phyloP scores from a whole-genome alignment of 1,284 basidiomycete species.

The Blastosporella zonata region DNA sequence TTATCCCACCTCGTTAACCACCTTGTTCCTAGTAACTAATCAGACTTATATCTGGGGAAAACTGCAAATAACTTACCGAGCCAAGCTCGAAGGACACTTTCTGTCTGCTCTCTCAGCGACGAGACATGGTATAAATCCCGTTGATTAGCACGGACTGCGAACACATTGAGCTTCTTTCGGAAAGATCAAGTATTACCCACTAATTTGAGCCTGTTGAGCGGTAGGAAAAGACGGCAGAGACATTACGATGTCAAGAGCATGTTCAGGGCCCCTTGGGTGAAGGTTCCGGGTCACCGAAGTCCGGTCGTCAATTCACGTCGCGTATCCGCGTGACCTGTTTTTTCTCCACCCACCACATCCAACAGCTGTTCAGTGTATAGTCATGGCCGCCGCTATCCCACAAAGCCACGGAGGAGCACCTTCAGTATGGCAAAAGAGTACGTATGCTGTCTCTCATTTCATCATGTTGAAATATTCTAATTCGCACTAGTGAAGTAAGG shows the following conservation, averaged over 20 bases:
- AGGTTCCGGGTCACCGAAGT: too few relatives aligned
- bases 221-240: constrained; percentile 52
- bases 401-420: constrained; percentile 49
- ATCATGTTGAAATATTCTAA: constrained; percentile 2
- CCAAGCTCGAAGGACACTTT: constrained; percentile 73
- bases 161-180: constrained; percentile 13
- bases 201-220: constrained; percentile 84
- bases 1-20: constrained; percentile 83
- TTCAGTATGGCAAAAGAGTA: constrained; percentile 75
- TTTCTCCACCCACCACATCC: constrained; percentile 1
- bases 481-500: constrained; percentile 48
- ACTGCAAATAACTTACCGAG: constrained; percentile 49
- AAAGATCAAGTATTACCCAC: constrained; percentile 43
- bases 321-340: constrained; percentile 18
- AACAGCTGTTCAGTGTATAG: background rate
- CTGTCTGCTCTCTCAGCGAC: constrained; percentile 72
- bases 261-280: background rate
- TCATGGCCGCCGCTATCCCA: constrained; percentile 40
- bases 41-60: constrained; percentile 1
- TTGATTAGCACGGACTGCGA: constrained; percentile 80
- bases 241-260: constrained; percentile 18
- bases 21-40: constrained; percentile 62
- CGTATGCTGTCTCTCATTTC: constrained; percentile 27
- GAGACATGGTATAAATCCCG: constrained; percentile 79
- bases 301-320: background rate